Evolutionary conservation across 768 basidiomycete species (phyloP), one percentile per base, ranked within the genome.

Genomic region (Hygrophorus pudorinus): DNA sequence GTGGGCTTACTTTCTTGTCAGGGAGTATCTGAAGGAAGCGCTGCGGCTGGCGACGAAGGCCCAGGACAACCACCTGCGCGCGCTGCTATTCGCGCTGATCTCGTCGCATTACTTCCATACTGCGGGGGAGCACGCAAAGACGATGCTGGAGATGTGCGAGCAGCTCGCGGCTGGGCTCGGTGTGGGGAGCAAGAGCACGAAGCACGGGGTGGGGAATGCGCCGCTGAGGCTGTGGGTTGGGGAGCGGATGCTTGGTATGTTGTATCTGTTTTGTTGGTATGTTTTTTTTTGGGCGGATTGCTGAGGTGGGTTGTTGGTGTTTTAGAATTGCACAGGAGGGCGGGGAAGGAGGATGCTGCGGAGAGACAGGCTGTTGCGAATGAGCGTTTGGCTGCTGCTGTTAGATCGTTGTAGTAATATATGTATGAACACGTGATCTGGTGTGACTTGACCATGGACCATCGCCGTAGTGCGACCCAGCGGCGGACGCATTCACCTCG

Each of bases 41-140:
- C 68, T 89, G 1, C 66, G 71, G 10, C 63, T 80, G 11, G 73
- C 78, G 0, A 78, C 73, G 1, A 52, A 58, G 1, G 68, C 80
- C 2, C 76, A 72, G 14, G 85, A 88, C 48, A 88, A 85, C 49
- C 75, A 87, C 54, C 61, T 86, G 14, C 79, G 84, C 7, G 81
- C 82, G 10, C 63, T 85, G 1, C 66, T 86, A 2, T 65, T 88
- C 13, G 75, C 81, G 2, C 67, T 87, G 13, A 72, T 80, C 9
- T 71, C 84, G 1, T 71, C 79, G 20, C 81, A 86, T 49, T 88
- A 85, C 48, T 53, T 82, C 20, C 75, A 85, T 45, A 86, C 85
- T 0, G 73, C 82, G 0, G 68, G 68, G 2, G 75, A 78, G n/a
- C 78, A 86, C 48, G 84, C 85, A 5, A 65, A 70, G 54, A 64